A percentile compares a stretch with the other conserved stretches of the same genome.
Conservation (phyloP, 371 early-diverging fungal genomes). For the Mortierella sp. region DNA sequence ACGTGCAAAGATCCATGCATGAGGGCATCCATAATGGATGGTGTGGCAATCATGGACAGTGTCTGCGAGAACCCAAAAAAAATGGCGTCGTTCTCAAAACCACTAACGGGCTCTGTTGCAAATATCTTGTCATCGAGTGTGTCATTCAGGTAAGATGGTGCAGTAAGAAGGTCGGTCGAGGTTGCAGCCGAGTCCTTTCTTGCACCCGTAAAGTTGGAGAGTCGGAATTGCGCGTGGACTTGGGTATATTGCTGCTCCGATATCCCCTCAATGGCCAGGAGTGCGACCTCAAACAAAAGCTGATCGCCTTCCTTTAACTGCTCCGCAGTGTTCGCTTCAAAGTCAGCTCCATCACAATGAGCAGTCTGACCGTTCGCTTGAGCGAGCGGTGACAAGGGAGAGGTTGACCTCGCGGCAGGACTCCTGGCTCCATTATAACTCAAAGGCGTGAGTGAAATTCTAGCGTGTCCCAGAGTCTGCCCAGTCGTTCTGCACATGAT, state of each 20-base stretch:
- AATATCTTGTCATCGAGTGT: conserved; percentile 67
- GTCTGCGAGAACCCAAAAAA: conserved; percentile 74
- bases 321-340: background rate
- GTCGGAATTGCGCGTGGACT: conserved; percentile 84
- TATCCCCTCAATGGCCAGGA: conserved; percentile 78
- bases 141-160: background rate
- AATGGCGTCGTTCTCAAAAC: conserved; percentile 66
- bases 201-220: conserved; percentile 68
- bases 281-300: conserved; percentile 77
- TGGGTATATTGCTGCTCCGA: conserved; percentile 78
- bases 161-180: background rate
- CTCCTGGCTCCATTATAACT: conserved; percentile 12
- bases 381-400: background rate
- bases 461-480: conserved; percentile 59
- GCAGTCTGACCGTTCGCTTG: conserved; percentile 2
- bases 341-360: no score
- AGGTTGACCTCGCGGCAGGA: background rate
- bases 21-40: conserved; percentile 58
- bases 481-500: conserved; percentile 74
- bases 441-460: conserved; percentile 63
- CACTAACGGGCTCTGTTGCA: conserved; percentile 73
- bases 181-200: background rate
- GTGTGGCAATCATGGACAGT: conserved; percentile 61
- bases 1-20: conserved; percentile 59
- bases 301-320: conserved; percentile 61